Conservation (phyloP, 257 asterid genomes). For the Solanum pinnatisectum region DNA sequence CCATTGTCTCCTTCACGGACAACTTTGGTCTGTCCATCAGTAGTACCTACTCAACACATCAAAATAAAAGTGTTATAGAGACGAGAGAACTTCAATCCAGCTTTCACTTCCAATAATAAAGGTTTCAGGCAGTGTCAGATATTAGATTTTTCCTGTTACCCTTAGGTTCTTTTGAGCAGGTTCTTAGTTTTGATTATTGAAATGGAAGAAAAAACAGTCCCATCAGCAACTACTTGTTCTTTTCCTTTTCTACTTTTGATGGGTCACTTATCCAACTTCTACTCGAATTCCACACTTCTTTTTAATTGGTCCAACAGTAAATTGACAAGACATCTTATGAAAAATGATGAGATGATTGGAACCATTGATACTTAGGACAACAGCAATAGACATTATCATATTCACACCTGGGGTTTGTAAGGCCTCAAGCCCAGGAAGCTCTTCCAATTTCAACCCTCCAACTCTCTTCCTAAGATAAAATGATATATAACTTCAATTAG, state of each 20-base stretch:
- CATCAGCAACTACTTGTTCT: background rate
- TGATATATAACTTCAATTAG: slow-evolving; percentile 4
- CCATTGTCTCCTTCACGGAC: slow-evolving; percentile 98
- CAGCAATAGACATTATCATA: background rate
- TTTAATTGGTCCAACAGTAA: background rate
- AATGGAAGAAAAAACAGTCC: background rate
- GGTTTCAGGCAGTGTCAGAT: background rate
- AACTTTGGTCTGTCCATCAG: slow-evolving; percentile 90
- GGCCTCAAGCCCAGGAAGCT: slow-evolving; percentile 84
- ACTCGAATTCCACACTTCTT: background rate
- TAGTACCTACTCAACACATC: slow-evolving; percentile 52
- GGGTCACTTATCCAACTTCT: background rate
- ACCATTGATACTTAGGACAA: background rate
- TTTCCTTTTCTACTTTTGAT: background rate
- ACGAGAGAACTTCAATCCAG: background rate
- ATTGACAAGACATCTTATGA: background rate
- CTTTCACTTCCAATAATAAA: background rate
- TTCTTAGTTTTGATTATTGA: background rate
- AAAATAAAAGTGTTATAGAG: background rate
- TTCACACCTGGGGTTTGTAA: slow-evolving; percentile 74
- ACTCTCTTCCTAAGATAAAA: slow-evolving; percentile 69
- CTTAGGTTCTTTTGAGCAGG: background rate
- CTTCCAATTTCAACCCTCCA: slow-evolving; percentile 92
- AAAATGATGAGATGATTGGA: background rate
- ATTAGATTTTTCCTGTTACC: background rate